Percentiles rank a stretch among this genome's conserved stretches.
Evolutionary conservation across 2,329 filamentous ascomycete species (phyloP).

Genomic region (Fusarium illudens): DNA sequence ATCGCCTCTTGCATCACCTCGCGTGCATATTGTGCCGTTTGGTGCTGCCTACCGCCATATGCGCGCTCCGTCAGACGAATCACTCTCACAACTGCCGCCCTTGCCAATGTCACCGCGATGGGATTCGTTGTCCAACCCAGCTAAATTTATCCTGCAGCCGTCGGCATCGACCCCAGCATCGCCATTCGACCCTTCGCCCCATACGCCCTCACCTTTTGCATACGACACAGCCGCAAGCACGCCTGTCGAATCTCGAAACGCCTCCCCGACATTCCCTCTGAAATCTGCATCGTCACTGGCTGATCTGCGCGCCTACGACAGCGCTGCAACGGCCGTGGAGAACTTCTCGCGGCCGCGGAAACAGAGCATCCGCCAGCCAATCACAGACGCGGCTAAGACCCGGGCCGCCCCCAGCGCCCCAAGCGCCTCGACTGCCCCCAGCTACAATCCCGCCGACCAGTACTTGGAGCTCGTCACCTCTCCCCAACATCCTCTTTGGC

Average conservation of each 20-base stretch:
- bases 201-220: slow-evolving; percentile 39
- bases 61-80: slow-evolving; percentile 34
- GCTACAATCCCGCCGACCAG: slow-evolving; percentile 43
- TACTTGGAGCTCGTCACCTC: slow-evolving; percentile 43
- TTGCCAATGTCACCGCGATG: slow-evolving; percentile 54
- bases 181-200: slow-evolving; percentile 37
- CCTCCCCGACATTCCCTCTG: slow-evolving; percentile 44
- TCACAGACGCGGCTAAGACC: slow-evolving; percentile 46
- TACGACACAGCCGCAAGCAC: slow-evolving; percentile 36
- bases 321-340: slow-evolving; percentile 54
- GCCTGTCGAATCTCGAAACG: slow-evolving; percentile 40
- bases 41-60: slow-evolving; percentile 33
- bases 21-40: slow-evolving; percentile 36
- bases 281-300: slow-evolving; percentile 45
- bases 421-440: slow-evolving; percentile 36
- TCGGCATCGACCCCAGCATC: slow-evolving; percentile 36
- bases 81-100: slow-evolving; percentile 45
- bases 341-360: slow-evolving; percentile 70
- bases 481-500: slow-evolving; percentile 50
- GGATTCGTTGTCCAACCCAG: slow-evolving; percentile 51
- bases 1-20: slow-evolving; percentile 36
- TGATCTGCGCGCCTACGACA: slow-evolving; percentile 49
- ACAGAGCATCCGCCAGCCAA: slow-evolving; percentile 58
- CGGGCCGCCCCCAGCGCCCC: slow-evolving; percentile 35
- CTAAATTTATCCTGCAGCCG: slow-evolving; percentile 41